phyloP scores from a whole-genome alignment of 73 alveolate species.

The Stentor coeruleus region DNA sequence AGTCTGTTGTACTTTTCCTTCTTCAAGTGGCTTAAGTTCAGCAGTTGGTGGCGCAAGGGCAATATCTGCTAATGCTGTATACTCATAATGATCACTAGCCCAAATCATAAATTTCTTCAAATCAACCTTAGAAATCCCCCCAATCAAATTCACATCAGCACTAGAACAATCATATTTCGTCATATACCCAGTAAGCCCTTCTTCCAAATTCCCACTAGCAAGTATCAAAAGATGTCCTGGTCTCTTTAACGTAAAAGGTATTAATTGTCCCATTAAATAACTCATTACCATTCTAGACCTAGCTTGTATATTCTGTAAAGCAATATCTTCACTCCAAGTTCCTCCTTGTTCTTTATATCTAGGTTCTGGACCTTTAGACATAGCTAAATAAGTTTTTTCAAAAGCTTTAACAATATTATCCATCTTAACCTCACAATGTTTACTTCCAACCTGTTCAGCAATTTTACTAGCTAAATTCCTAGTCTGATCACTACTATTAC shows the following conservation, averaged over 20 bases:
- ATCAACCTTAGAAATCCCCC: conserved; percentile 79
- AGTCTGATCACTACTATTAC: conserved; percentile 59
- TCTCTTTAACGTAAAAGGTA: conserved; percentile 76
- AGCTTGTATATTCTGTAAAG: conserved; percentile 89
- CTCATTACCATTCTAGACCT: conserved; percentile 88
- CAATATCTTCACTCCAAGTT: conserved; percentile 66
- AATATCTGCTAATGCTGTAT: conserved; percentile 32
- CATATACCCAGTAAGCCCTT: conserved; percentile 87
- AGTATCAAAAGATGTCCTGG: conserved; percentile 63
- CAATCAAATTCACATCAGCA: conserved; percentile 94
- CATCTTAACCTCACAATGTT: conserved; percentile 61
- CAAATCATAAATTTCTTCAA: conserved; percentile 49
- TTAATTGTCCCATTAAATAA: conserved; percentile 78
- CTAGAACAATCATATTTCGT: conserved; percentile 93
- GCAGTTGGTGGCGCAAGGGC: conserved; percentile 77
- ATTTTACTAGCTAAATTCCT: conserved; percentile 56
- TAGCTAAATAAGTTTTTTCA: conserved; percentile 28
- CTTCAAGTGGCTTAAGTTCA: conserved; percentile 69
- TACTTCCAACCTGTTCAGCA: conserved; percentile 82
- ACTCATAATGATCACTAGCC: conserved; percentile 21
- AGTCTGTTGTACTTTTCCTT: conserved; percentile 45
- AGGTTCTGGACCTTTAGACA: conserved; percentile 52
- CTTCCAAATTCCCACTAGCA: conserved; percentile 86
- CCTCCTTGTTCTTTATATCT: conserved; percentile 63
- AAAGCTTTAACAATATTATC: conserved; percentile 51